Base-by-base conservation (phyloP, 2,329 filamentous ascomycete species). In the Arthroderma sp. region DNA sequence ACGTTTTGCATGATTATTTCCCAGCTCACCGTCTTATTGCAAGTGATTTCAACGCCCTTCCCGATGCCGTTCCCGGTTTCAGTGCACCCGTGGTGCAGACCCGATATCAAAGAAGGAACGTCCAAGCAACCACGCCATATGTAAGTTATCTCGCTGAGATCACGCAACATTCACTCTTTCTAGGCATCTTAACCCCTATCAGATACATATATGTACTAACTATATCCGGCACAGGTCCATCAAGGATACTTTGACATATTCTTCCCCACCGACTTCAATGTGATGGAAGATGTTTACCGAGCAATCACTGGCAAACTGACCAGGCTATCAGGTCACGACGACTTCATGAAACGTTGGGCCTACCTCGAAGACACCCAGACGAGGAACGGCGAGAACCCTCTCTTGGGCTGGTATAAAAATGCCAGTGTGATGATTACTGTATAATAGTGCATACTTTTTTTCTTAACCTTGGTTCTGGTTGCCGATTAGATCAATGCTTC, bases 161-260 rank as follows among this genome's bases (percentile, higher is more conserved):
- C 17, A 43, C 8, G 21, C 35, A 7, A 7, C 3, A 31, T 7
- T 7, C 3, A 31, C 28, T 31, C 28, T 31, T 31, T 31, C n/a
- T 31, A 7, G 28, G 28, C 28, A 7, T 7, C 28, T n/a, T 31
- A 7, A 7, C 7, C 28, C 28, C 4, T 31, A 31, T n/a, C 28
- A 31, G 7, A 25, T 37, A 21, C 7, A 47, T n/a, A n/a, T 54
- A 19, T 23, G 54, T 47, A 23, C 21, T 47, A 11, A 47, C 41
- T 5, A 5, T 6, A 13, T 37, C 19, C 9, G 23, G n/a, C 37
- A 41, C 62, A 94, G 88, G 88, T 96, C 52, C 91, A 97, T 70
- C 94, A 98, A 75, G 94, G 93, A 49, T 97, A 95, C 73, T 98
- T 98, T 69, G 94, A 98, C 70, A 96, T 98, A 66, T 84, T 98